phyloP scores from a whole-genome alignment of 805 yeast genomes.

The Metschnikowia colocasiae region DNA sequence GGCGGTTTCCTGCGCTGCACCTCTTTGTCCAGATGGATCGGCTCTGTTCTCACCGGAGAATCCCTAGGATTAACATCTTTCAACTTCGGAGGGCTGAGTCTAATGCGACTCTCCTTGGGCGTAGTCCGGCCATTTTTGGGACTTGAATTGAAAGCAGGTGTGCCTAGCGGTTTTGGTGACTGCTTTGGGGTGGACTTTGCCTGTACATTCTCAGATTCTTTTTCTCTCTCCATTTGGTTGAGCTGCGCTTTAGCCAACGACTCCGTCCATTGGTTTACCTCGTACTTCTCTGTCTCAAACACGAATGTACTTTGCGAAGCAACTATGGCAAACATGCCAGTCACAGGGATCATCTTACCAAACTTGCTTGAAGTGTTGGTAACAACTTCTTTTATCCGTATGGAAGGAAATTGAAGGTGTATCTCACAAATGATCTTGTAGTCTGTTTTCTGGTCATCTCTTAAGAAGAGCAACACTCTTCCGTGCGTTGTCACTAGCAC shows the following conservation, averaged over 20 bases:
- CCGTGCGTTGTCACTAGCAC: constrained; percentile 61
- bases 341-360: constrained; percentile 32
- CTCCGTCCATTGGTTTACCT: constrained; percentile 49
- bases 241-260: constrained; percentile 21
- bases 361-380: constrained; percentile 29
- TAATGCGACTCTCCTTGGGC: not conserved
- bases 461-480: constrained; percentile 52
- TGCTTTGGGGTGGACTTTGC: constrained; percentile 5
- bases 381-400: constrained; percentile 57
- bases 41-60: not conserved
- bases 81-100: not conserved
- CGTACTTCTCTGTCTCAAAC: constrained; percentile 52
- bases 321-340: constrained; percentile 53
- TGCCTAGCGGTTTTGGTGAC: constrained; percentile 9
- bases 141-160: constrained; percentile 11
- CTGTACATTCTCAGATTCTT: constrained; percentile 6
- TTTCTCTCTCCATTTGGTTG: constrained; percentile 21
- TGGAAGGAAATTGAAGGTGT: constrained; percentile 47
- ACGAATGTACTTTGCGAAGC: constrained; percentile 53
- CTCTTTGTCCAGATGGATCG: constrained; percentile 2
- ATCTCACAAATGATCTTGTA: constrained; percentile 54
- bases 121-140: not conserved
- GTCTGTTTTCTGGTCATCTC: constrained; percentile 35
- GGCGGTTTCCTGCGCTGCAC: constrained; percentile 8
- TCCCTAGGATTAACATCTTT: not conserved